Base-by-base conservation (phyloP, 371 early-diverging fungal species). In the Entomophthora muscae region DNA sequence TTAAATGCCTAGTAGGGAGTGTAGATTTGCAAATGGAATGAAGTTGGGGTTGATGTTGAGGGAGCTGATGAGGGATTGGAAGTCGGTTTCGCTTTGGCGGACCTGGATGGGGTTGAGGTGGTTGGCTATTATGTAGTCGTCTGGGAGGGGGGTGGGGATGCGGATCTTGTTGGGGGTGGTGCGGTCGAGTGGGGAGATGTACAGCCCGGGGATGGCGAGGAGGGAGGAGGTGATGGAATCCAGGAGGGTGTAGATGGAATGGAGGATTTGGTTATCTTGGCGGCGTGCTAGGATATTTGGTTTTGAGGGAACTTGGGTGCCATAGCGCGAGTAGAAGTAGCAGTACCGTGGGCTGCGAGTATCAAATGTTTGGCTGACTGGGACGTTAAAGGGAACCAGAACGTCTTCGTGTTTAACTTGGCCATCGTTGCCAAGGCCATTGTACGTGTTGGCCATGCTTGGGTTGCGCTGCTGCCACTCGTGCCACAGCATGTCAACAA, bases 401-500 rank as follows among this genome's bases (percentile, higher is more conserved):
- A 23, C 24, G 31, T 61, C 59, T 17, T 51, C 24, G 12, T 7
- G 3, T 3, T 33, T 22, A 31, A 55, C 66, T 10, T 7, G 23
- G 23, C 55, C 52, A 32, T 33, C 53, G 2, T 21, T 10, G 23
- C 52, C 60, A n/a, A 10, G 52, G 23, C 66, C 66, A 17, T 29
- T 42, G 56, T 66, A 66, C 24, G 32, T 53, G 22, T 33, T 29
- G 1, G 52, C 42, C 31, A 56, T 53, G 10, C n/a, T 55, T 1
- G 67, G 27, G 23, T 60, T 42, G 10, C 63, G 57, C 0, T 64
- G 29, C 57, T 79, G 79, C 75, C 76, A 79, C 22, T 71, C 55
- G 30, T 33, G 23, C 80, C 81, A 83, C 28, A 78, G 54, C 28
- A 76, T 71, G 68, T 83, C 84, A 28, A 80, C 64, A 65, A 75